Evolutionary conservation across 805 yeast genomes (phyloP).

Genomic region (Lachancea fermentati): DNA sequence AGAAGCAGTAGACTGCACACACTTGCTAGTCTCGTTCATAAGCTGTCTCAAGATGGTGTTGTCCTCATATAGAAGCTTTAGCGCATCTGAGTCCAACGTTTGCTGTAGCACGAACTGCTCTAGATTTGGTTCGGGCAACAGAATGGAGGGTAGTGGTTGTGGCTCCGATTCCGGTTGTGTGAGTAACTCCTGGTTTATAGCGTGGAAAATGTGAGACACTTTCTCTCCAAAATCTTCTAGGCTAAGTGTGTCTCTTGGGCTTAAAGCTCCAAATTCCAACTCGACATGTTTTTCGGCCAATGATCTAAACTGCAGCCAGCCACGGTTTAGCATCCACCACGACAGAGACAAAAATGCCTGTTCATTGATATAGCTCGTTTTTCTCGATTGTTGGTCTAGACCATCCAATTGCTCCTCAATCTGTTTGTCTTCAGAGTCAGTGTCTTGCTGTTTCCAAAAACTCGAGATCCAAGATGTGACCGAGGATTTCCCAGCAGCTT

Average conservation of each 20-base stretch:
- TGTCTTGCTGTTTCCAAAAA: constrained; percentile 3
- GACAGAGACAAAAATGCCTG: constrained; percentile 81
- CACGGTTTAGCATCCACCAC: constrained; percentile 92
- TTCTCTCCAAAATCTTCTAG: constrained; percentile 51
- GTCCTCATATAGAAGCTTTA: constrained; percentile 27
- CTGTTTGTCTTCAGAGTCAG: background rate
- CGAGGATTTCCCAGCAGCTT: constrained; percentile 8
- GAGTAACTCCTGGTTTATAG: constrained; percentile 29
- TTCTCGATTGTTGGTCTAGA: constrained; percentile 9
- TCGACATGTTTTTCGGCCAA: constrained; percentile 53
- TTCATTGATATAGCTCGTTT: constrained; percentile 51
- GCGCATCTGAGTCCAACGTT: constrained; percentile 40
- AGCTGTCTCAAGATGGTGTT: constrained; percentile 32
- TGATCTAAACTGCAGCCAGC: constrained; percentile 59
- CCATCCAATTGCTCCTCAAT: constrained; percentile 1
- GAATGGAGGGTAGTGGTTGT: constrained; percentile 32
- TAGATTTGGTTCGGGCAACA: constrained; percentile 45
- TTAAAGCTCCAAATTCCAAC: constrained; percentile 53
- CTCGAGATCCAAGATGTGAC: constrained; percentile 8
- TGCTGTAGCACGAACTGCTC: constrained; percentile 52
- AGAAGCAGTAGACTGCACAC: constrained; percentile 31
- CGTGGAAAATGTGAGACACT: constrained; percentile 34
- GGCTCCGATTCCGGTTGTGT: constrained; percentile 28
- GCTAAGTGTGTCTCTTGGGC: constrained; percentile 68
- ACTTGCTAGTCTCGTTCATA: constrained; percentile 41